A percentile compares a stretch with the other conserved stretches of the same genome.
Evolutionary conservation across 169 alveolate species (phyloP).

Genomic region (Plasmodium coatneyi): DNA sequence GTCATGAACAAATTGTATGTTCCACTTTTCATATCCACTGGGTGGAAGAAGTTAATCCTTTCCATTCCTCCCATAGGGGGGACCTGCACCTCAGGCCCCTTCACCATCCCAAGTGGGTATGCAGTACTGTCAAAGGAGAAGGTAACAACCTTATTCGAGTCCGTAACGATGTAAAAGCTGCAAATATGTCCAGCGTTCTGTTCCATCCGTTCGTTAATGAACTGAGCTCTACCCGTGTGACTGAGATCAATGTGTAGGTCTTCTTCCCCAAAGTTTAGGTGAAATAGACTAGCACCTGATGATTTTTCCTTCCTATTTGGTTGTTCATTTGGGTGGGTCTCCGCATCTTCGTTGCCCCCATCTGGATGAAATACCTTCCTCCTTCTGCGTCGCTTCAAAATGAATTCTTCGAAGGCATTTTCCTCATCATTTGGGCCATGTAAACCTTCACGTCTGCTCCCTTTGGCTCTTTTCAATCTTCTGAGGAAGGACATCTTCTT

Average conservation of each 20-base stretch:
- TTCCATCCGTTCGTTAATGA: slow-evolving; percentile 34
- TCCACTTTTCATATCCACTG: not conserved
- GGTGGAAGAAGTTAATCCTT: slow-evolving; percentile 20
- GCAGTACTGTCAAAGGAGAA: slow-evolving; percentile 6
- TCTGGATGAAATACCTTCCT: not conserved
- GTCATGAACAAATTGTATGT: slow-evolving; percentile 16
- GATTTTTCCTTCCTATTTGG: not conserved
- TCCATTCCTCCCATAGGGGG: not conserved
- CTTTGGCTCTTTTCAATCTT: not conserved
- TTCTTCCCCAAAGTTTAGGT: not conserved
- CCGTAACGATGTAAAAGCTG: slow-evolving; percentile 16
- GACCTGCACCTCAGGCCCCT: not conserved
- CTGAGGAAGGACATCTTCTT: not conserved
- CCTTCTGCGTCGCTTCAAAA: not conserved
- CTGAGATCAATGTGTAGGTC: not conserved
- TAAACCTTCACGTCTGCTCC: not conserved
- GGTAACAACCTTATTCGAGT: not conserved
- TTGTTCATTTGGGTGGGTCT: not conserved
- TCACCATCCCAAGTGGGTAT: not conserved
- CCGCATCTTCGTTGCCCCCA: not conserved
- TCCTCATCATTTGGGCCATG: not conserved
- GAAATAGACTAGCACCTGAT: not conserved
- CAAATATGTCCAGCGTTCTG: not conserved
- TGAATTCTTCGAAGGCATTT: not conserved
- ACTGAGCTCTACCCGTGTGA: not conserved